Conservation (phyloP, 352 stramenopile genomes). For the Globisporangium splendens region DNA sequence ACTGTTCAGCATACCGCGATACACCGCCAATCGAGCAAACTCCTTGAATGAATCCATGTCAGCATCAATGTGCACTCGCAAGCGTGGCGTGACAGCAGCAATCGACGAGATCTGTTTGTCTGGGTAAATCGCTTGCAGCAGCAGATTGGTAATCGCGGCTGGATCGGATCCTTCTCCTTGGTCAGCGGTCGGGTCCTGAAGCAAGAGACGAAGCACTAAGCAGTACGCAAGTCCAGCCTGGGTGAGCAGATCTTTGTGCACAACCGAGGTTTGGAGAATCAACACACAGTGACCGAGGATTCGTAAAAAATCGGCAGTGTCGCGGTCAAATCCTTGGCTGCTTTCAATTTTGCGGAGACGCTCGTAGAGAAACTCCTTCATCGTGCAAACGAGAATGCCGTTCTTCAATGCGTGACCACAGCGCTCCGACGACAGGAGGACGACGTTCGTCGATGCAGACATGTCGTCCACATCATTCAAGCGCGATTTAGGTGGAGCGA, state of each 20-base stretch:
- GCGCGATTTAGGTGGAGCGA: conserved; percentile 1
- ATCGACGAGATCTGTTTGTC: no score
- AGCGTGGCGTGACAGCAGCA: not conserved
- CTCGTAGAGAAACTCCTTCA: conserved; percentile 52
- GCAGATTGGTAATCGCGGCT: not conserved
- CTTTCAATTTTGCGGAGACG: conserved; percentile 21
- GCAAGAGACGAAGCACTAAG: conserved; percentile 54
- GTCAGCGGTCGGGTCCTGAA: conserved; percentile 19
- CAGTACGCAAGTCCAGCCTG: conserved; percentile 69
- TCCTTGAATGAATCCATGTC: conserved; percentile 41
- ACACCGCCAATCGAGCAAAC: conserved; percentile 60
- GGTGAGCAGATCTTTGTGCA: conserved; percentile 81
- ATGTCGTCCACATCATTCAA: conserved; percentile 7
- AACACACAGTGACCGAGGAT: conserved; percentile 57
- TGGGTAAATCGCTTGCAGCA: not conserved
- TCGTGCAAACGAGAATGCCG: conserved; percentile 55
- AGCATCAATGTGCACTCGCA: conserved; percentile 33
- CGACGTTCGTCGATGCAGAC: conserved; percentile 48
- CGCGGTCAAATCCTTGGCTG: conserved; percentile 1
- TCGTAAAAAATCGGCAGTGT: conserved; percentile 24
- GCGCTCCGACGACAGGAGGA: conserved; percentile 71
- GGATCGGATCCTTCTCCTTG: no score
- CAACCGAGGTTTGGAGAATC: conserved; percentile 62
- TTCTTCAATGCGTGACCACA: conserved; percentile 70
- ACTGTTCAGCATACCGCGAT: conserved; percentile 67